Base-by-base conservation (phyloP, 768 basidiomycete species). In the Kockovaella imperatae region DNA sequence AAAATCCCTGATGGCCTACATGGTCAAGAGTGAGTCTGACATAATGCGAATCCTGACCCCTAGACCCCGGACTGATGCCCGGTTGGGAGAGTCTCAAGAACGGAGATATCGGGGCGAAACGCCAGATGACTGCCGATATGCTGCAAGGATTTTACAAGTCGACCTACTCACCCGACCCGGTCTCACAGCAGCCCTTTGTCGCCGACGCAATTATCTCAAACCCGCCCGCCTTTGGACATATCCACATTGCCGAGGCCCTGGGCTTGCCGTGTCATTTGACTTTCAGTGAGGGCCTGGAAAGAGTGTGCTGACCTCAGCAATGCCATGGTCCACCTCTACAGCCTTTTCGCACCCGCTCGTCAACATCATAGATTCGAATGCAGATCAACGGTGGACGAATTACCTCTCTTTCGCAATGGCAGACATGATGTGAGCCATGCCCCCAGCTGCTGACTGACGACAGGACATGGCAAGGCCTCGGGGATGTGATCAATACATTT, bases 171-270 rank as follows among this genome's bases (percentile, higher is more conserved):
- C 75, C 80, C 0, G 77, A 77, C 54, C 67, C 73, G 5, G 53
- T 66, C 8, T 74, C 74, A 2, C 75, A 77, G 0, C 64, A 65
- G 17, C 53, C 76, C 2, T 82, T 82, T 53, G 77, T 74, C 1
- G 79, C 78, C 1, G 80, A 83, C 56, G 80, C 80, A 0, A 80
- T 83, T 36, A 81, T 83, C 39, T 77, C 78, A 26, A 83, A 83
- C 60, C 82, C 82, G 15, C 82, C 82, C 0, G 74, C 79, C 4
- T 83, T 83, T 52, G 81, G 78, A 1, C 80, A 82, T 68, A 66
- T 81, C 3, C 81, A 82, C 50, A 78, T 80, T 42, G 81, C 81
- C 1, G 80, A 83, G 59, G 80, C 80, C 6, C 63, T 82, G 3
- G 80, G 80, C 1, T 73, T 81, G 21, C 80, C 79, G 2, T 64